Conservation (phyloP, 169 alveolate species). For the Perkinsus marinus region DNA sequence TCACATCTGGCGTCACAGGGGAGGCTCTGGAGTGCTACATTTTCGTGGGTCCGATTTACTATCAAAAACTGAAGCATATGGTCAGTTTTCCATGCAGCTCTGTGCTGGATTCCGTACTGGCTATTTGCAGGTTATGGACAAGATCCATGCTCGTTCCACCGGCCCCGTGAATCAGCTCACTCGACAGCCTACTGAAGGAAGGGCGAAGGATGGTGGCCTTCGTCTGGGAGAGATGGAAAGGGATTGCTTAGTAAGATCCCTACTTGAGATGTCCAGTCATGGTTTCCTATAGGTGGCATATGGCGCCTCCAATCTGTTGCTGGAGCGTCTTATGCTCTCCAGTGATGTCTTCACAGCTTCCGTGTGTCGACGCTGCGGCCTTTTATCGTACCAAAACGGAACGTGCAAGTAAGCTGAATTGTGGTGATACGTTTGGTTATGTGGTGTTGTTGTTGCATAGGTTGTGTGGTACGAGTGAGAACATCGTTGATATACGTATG, state of each 20-base stretch:
- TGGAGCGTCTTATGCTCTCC: conserved; percentile 93
- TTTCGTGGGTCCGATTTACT: conserved; percentile 96
- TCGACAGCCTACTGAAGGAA: conserved; percentile 99
- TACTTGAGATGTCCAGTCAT: neutral
- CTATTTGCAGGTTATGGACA: conserved; percentile 1
- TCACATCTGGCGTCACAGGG: conserved; percentile 96
- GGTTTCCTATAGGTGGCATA: neutral
- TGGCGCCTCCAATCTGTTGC: conserved; percentile 88
- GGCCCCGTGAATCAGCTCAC: conserved; percentile 96
- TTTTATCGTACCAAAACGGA: conserved; percentile 51
- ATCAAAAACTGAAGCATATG: conserved; percentile 99
- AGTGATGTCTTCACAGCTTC: conserved; percentile 88
- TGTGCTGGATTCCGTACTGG: neutral
- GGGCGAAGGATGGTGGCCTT: conserved; percentile 98
- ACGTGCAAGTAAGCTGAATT: neutral
- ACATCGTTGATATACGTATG: conserved; percentile 8
- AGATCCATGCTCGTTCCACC: conserved; percentile 91
- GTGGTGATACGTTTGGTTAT: too few species aligned
- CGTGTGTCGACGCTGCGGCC: conserved; percentile 88
- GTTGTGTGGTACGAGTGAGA: too few species aligned
- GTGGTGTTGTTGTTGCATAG: too few species aligned
- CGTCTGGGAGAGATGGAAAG: conserved; percentile 99
- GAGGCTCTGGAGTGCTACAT: conserved; percentile 89
- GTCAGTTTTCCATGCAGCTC: conserved; percentile 57
- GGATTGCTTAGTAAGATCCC: conserved; percentile 82